Evolutionary conservation across 2,329 filamentous ascomycete genomes (phyloP), one percentile per base, ranked within the genome.

Genomic region (Dactylellina haptotyla): DNA sequence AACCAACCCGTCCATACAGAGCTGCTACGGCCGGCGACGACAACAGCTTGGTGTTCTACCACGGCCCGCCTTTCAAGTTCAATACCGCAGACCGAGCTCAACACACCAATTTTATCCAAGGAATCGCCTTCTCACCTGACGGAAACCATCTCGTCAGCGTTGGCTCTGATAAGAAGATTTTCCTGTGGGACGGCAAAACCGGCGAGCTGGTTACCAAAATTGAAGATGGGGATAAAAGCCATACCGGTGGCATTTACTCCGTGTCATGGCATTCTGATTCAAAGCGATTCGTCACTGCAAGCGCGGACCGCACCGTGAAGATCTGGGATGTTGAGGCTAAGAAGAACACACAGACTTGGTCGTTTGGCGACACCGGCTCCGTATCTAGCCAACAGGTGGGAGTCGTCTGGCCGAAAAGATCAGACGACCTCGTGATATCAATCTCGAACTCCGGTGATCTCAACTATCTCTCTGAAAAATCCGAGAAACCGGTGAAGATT

Each of bases 51-150:
- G 93, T 94, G 78, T 98, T 98, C 81, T 90, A 96, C 80, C 91
- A 97, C 79, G 94, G 95, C 4, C 91, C 91, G 0, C 95, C 95
- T 0, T 99, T 97, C 85, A 97, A 97, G 81, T 98, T 97, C 84
- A 91, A 93, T 79, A 89, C 86, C n/a, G 94, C 93, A 81, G 85
- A 89, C 51, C 37, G 63, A 37, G 89, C 87, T 16, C 85, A 92
- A 79, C 95, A 99, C 81, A 90, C 89, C 79, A 92, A 93, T 74
- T 98, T 96, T 80, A 88, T 98, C 16, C 91, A 94, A 78, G 93
- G 90, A 26, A 88, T 93, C 3, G 91, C 89, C 1, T 99, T 97
- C 81, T 94, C 92, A 26, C 94, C 94, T 0, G 93, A 98, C 80
- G 95, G 95, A 50, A 88, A 84, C 41, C 84, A 84, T 37, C 84